Evolutionary conservation across 169 alveolate genomes (phyloP).

Genomic region (Eimeria sp.): DNA sequence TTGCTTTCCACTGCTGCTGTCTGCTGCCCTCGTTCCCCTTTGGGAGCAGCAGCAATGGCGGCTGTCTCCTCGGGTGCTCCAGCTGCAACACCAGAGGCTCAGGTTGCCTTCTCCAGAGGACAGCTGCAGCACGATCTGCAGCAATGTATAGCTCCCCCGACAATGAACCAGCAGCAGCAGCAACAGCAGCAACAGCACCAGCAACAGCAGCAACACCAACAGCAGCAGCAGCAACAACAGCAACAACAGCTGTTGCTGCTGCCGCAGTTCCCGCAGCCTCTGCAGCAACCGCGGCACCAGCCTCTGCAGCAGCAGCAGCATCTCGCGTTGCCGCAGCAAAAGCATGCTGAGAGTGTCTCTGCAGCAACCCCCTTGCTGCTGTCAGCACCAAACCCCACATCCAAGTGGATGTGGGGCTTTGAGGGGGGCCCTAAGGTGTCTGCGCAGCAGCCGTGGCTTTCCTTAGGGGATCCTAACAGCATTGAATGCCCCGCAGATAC

Average conservation of each 20-base stretch:
- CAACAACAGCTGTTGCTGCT: slow-evolving; percentile 15
- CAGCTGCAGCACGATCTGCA: background rate
- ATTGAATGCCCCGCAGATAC: background rate
- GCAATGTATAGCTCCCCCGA: background rate
- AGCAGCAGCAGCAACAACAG: slow-evolving; percentile 36
- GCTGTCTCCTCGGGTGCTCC: slow-evolving; percentile 10
- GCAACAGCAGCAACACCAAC: background rate
- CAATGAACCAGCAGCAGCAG: background rate
- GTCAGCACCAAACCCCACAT: slow-evolving; percentile 7
- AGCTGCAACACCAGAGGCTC: background rate
- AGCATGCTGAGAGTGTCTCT: background rate
- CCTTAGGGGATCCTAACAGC: background rate
- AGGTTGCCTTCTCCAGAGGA: slow-evolving; percentile 12
- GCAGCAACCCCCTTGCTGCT: background rate
- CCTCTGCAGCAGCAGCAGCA: background rate
- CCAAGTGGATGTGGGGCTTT: background rate
- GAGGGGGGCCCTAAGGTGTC: background rate
- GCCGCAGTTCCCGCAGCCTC: slow-evolving; percentile 12
- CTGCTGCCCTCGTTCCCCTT: background rate
- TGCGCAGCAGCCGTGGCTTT: background rate
- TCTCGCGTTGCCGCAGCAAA: background rate
- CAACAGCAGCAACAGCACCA: slow-evolving; percentile 25
- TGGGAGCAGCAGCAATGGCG: background rate
- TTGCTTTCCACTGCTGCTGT: background rate
- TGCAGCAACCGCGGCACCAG: slow-evolving; percentile 1